Base-by-base conservation (phyloP, 768 basidiomycete genomes). In the Lepiota subincarnata region DNA sequence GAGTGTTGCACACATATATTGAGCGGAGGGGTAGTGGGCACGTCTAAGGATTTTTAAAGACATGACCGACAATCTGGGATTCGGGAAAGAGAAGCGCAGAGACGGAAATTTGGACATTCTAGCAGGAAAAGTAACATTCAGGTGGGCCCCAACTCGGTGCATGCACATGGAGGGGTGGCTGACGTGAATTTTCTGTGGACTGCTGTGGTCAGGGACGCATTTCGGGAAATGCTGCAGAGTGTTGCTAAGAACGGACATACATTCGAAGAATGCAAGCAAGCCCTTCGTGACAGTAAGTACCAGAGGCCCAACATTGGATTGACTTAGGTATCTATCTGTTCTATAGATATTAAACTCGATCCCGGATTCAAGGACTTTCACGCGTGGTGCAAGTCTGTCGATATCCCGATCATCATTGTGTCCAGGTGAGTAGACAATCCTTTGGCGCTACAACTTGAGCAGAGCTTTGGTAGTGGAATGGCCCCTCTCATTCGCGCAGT, bases 401-500 rank as follows among this genome's bases (percentile, higher is more conserved):
- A 86, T 59, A 80, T 98, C 42, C 97, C 97, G 11, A 79, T 97
- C 57, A 86, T 96, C 56, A 91, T 98, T 65, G 92, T 97, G 39
- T 97, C 95, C 4, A 92, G 89, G 91, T 89, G 58, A 34, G 48
- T 50, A 35, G 28, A 31, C 26, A 18, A 54, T 16, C 31, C 35
- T n/a, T 24, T 37, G 19, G 13, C 46, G 20, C 35, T 46, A 35
- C 28, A 31, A 16, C 35, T 47, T 22, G 47, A 26, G 7, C 36
- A 43, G 16, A 24, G 20, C 4, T 19, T 26, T 34, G 24, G 18
- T 35, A 93, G 91, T 59, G 95, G 94, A 19, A 97, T 97, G 94
- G 86, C 85, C 8, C 94, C 95, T 11, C 80, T 90, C 59, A 98
- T 99, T 60, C 89, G 92, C 38, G 91, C 91, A 0, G 88, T 97